Evolutionary conservation across 2,329 filamentous ascomycete species (phyloP), one percentile per base, ranked within the genome.

Genomic region (Berkeleyomyces rouxiae): DNA sequence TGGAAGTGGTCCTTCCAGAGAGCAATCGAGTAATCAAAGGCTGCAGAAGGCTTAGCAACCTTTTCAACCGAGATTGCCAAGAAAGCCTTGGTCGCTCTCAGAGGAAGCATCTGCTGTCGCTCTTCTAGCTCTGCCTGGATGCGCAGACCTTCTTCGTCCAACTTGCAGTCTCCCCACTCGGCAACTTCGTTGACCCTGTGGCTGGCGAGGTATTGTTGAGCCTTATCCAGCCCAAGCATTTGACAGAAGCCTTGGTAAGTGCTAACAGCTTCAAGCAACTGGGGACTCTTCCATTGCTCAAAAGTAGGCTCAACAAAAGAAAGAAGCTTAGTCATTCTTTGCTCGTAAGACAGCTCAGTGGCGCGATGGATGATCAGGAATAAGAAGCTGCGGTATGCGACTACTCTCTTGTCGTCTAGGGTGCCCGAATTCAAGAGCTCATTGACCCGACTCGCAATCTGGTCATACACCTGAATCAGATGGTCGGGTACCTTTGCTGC

Each of bases 301-400:
- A 86, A 86, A 33, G 97, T 84, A 1, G 91, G 90, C n/a, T 86
- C 80, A 59, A 97, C 79, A 71, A 97, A 96, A 11, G 81, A 79
- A 62, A 83, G 77, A 39, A 99, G 76, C 64, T 89, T 86, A 63
- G 82, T 77, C 61, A 91, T 78, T 64, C 91, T 87, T 43, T 82
- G 74, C n/a, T 78, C 77, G 16, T 81, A 79, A 67, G 95, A 86
- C 42, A 97, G 79, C 51, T 83, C 84, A 31, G 80, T 85, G 43
- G 90, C 85, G 65, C 93, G 89, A 72, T 97, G 92, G 68, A 93
- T 86, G 66, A 99, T 93, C 64, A 95, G 93, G 71, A 99, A 95
- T 0, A 97, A 78, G 66, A 97, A 92, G 7, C 90, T 92, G 68
- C 85, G 88, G 69, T 95, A 91, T 1, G 91, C 89, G 69, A 93